phyloP scores from a whole-genome alignment of 352 stramenopile genomes.

The Pythium diclinum region DNA sequence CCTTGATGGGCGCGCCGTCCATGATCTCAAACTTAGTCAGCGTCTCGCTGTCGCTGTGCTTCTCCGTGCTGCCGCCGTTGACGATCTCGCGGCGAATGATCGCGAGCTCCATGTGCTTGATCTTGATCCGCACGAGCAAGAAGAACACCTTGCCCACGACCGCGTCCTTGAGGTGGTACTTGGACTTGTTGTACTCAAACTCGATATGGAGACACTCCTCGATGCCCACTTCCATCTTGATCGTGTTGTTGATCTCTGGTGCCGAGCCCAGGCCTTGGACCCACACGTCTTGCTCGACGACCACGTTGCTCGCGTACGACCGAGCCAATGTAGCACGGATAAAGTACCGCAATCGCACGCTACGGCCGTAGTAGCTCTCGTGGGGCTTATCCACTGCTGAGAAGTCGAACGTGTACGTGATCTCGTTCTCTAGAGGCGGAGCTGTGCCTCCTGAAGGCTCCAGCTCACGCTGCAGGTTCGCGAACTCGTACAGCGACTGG shows the following conservation, averaged over 20 bases:
- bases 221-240: conserved; percentile 99
- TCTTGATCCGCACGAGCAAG: conserved; percentile 97
- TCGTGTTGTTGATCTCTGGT: conserved; percentile 88
- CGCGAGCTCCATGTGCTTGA: conserved; percentile 99
- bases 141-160: conserved; percentile 98
- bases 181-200: conserved; percentile 97
- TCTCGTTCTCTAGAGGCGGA: conserved; percentile 42
- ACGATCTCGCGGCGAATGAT: conserved; percentile 95
- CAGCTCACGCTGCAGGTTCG: conserved; percentile 87
- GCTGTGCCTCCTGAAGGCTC: conserved; percentile 60
- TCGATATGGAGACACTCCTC: conserved; percentile 99
- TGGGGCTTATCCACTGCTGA: conserved; percentile 92
- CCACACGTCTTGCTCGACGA: conserved; percentile 93
- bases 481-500: conserved; percentile 90
- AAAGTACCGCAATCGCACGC: conserved; percentile 96
- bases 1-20: conserved; percentile 97
- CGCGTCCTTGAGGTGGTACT: conserved; percentile 96
- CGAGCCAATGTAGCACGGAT: conserved; percentile 91
- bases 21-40: conserved; percentile 99
- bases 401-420: conserved; percentile 92
- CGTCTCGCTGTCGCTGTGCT: conserved; percentile 95
- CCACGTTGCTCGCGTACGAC: conserved; percentile 89
- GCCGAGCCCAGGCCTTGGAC: conserved; percentile 71
- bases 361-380: conserved; percentile 96
- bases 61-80: conserved; percentile 57